Evolutionary conservation across 2,329 filamentous ascomycete genomes (phyloP).

Genomic region (Beauveria bassiana): DNA sequence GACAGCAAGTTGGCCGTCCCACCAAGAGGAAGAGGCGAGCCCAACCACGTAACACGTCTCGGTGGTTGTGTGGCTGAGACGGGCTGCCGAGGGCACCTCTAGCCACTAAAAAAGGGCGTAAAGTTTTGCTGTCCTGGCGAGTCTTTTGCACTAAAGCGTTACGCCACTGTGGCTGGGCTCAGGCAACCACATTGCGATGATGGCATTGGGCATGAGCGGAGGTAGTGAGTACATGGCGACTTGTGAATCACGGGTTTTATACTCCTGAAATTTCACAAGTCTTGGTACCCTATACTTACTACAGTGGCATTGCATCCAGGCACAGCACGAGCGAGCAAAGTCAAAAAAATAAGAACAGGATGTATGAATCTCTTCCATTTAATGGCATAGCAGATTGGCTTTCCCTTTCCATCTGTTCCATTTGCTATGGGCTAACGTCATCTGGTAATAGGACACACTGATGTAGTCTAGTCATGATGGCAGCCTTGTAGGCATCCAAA

Average conservation of each 20-base stretch:
- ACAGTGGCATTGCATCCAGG: not conserved
- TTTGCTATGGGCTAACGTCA: not conserved
- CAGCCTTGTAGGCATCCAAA: not conserved
- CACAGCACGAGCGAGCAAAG: not conserved
- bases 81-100: not conserved
- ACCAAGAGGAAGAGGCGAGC: conserved; percentile 3
- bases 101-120: not conserved
- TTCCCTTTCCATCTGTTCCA: not conserved
- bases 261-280: too few relatives aligned
- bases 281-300: not conserved
- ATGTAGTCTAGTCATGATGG: too few relatives aligned
- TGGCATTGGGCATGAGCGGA: not conserved
- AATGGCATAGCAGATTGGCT: too few relatives aligned
- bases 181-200: not conserved
- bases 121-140: not conserved
- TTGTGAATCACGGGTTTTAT: not conserved
- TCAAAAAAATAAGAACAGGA: not conserved
- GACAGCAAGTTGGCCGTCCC: conserved; percentile 8
- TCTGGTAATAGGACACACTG: not conserved
- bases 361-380: not conserved
- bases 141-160: not conserved
- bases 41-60: not conserved
- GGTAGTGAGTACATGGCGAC: not conserved
- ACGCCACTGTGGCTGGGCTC: conserved; percentile 3
- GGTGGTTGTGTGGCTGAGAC: conserved; percentile 2